Conservation (phyloP, 2,329 filamentous ascomycete genomes). For the Cladophialophora bantiana region DNA sequence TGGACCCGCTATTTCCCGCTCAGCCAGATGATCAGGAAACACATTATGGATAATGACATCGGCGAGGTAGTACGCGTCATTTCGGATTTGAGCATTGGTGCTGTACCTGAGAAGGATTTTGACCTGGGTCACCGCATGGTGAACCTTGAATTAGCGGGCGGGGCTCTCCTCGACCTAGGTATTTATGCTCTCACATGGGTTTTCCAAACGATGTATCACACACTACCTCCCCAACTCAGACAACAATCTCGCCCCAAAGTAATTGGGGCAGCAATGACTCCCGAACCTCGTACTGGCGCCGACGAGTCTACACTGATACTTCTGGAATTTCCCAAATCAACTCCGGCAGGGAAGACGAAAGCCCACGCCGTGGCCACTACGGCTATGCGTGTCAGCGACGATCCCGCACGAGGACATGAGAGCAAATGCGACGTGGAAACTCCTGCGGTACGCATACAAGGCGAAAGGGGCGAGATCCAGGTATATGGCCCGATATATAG, state of each 20-base stretch:
- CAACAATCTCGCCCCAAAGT: constrained; percentile 51
- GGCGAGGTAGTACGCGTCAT: constrained; percentile 69
- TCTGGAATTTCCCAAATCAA: constrained; percentile 38
- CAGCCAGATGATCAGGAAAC: constrained; percentile 74
- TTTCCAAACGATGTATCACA: constrained; percentile 66
- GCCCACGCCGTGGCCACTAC: constrained; percentile 55
- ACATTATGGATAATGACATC: constrained; percentile 60
- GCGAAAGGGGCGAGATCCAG: constrained; percentile 42
- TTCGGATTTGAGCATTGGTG: constrained; percentile 57
- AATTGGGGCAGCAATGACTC: constrained; percentile 61
- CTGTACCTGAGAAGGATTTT: constrained; percentile 59
- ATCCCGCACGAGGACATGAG: constrained; percentile 30
- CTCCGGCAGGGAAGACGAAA: constrained; percentile 57
- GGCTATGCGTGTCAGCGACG: constrained; percentile 41
- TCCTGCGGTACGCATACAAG: constrained; percentile 42
- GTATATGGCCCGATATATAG: constrained; percentile 43
- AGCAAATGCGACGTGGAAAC: constrained; percentile 36
- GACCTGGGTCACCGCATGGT: constrained; percentile 70
- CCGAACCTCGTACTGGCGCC: constrained; percentile 39
- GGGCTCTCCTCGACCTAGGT: constrained; percentile 81
- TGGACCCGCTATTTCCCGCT: constrained; percentile 91
- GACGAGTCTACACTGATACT: constrained; percentile 45
- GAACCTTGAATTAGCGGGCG: constrained; percentile 81
- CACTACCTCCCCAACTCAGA: constrained; percentile 56
- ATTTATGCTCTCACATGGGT: constrained; percentile 92